A percentile compares a stretch with the other conserved stretches of the same genome.
These are phyloP conservation scores for Leccinum subgranulosum DNA, from an alignment of 768 basidiomycete species.

Conservation along the genomic window DNA sequence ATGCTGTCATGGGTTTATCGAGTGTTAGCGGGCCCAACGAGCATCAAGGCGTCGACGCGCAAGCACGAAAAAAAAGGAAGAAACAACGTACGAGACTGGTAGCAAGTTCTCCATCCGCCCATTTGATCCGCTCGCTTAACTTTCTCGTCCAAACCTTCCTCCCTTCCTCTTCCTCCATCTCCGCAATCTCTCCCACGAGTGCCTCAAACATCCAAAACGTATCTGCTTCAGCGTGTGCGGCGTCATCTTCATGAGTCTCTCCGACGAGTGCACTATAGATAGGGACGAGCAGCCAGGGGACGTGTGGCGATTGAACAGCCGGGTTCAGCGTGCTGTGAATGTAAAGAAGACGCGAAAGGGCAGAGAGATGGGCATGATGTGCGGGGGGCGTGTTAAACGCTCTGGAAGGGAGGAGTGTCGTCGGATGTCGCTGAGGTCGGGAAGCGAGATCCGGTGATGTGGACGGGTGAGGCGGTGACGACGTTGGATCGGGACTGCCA, in stretches of 20 bases:
- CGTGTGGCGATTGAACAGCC: constrained; percentile 62
- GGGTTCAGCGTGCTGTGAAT: constrained; percentile 71
- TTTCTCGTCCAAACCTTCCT: constrained; percentile 60
- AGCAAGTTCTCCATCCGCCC: constrained; percentile 63
- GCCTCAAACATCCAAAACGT: constrained; percentile 81
- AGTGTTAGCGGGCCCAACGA: not conserved
- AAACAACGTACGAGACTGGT: constrained; percentile 47
- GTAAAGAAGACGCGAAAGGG: constrained; percentile 67
- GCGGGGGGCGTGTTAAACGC: constrained; percentile 42
- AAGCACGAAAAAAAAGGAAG: not conserved
- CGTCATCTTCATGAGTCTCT: constrained; percentile 59
- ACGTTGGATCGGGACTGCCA: not conserved
- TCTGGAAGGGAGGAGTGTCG: constrained; percentile 47
- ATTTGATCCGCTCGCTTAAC: constrained; percentile 55
- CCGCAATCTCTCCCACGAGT: constrained; percentile 67
- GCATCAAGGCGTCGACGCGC: not conserved
- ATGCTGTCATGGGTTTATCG: constrained; percentile 37
- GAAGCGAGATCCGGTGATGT: constrained; percentile 31
- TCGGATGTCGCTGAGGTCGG: constrained; percentile 30
- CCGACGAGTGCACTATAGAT: constrained; percentile 60
- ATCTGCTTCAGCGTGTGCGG: constrained; percentile 72
- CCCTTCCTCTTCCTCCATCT: constrained; percentile 68
- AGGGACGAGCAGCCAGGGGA: constrained; percentile 67
- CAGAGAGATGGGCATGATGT: constrained; percentile 59
- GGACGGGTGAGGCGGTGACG: constrained; percentile 27